A percentile compares a stretch with the other conserved stretches of the same genome.
These are phyloP conservation scores for Speleostelium caveatum DNA, from an alignment of 78 protist species.

Conservation along the genomic window DNA sequence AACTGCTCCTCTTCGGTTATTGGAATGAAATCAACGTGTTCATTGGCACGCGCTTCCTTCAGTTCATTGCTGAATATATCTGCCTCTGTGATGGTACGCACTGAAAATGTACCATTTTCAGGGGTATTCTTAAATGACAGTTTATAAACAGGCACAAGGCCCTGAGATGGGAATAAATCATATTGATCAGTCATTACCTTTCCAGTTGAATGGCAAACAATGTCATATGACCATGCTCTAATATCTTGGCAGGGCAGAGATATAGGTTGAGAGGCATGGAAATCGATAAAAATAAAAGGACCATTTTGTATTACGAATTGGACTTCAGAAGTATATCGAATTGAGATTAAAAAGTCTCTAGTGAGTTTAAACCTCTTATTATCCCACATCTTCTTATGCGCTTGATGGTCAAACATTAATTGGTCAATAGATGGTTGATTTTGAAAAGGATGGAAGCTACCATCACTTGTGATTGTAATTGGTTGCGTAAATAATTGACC, in stretches of 20 bases:
- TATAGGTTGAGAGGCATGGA: constrained; percentile 2
- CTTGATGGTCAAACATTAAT: constrained; percentile 6
- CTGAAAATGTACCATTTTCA: not conserved
- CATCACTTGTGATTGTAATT: no score
- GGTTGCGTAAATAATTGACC: not conserved
- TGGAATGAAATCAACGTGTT: not conserved
- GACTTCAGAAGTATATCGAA: constrained; percentile 3
- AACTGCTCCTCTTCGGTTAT: not conserved
- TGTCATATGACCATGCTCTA: not conserved
- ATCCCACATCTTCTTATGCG: constrained; percentile 7
- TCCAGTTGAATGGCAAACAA: constrained; percentile 7
- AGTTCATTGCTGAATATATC: constrained; percentile 15
- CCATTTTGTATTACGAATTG: no score
- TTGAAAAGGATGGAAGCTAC: no score
- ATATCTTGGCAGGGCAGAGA: constrained; percentile 4
- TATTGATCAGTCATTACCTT: not conserved
- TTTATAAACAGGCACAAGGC: no score
- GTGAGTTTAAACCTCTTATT: constrained; percentile 9
- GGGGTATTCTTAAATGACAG: no score
- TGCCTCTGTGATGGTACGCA: not conserved
- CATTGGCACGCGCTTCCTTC: not conserved
- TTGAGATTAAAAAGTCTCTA: constrained; percentile 1
- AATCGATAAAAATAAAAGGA: not conserved
- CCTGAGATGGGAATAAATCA: not conserved
- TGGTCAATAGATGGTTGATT: not conserved